These are phyloP conservation scores for Fusarium floridanum DNA, from an alignment of 2,329 filamentous ascomycete genomes.

Conservation along the genomic window DNA sequence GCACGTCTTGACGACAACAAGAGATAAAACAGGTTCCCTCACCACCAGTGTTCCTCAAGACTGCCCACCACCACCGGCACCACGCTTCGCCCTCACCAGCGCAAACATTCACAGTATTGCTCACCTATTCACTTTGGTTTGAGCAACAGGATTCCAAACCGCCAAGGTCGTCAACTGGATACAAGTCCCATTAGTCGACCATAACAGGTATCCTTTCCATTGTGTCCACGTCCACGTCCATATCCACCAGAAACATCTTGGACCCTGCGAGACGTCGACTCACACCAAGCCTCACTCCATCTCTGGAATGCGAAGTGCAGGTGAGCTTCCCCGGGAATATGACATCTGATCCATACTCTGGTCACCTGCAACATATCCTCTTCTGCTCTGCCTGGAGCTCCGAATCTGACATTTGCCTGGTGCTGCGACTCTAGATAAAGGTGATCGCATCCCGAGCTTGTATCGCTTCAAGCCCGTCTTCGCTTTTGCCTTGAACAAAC, in stretches of 20 bases:
- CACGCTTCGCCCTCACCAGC: slow-evolving; percentile 3
- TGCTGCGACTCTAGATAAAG: slow-evolving; percentile 39
- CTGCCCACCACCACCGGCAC: slow-evolving; percentile 1
- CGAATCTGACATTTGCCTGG: slow-evolving; percentile 33
- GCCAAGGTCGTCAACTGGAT: slow-evolving; percentile 4
- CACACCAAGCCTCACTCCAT: slow-evolving; percentile 36
- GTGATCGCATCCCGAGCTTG: slow-evolving; percentile 42
- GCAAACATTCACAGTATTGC: slow-evolving; percentile 11
- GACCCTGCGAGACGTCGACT: slow-evolving; percentile 35
- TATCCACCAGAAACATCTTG: slow-evolving; percentile 36
- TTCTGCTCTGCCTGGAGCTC: slow-evolving; percentile 19
- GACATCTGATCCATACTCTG: slow-evolving; percentile 21
- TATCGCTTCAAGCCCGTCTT: slow-evolving; percentile 32
- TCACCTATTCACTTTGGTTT: slow-evolving; percentile 9
- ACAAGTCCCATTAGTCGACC: slow-evolving; percentile 18
- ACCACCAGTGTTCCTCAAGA: slow-evolving; percentile 13
- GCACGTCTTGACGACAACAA: slow-evolving; percentile 17
- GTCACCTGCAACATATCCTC: slow-evolving; percentile 14
- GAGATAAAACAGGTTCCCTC: slow-evolving; percentile 20
- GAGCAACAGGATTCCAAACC: not conserved
- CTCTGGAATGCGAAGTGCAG: slow-evolving; percentile 47
- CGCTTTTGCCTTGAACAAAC: slow-evolving; percentile 30
- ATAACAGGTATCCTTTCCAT: slow-evolving; percentile 17
- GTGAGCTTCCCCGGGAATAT: slow-evolving; percentile 39
- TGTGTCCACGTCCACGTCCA: slow-evolving; percentile 8